These are phyloP conservation scores for Fusarium bulbicola DNA, from an alignment of 2,329 filamentous ascomycete genomes.

Conservation along the genomic window DNA sequence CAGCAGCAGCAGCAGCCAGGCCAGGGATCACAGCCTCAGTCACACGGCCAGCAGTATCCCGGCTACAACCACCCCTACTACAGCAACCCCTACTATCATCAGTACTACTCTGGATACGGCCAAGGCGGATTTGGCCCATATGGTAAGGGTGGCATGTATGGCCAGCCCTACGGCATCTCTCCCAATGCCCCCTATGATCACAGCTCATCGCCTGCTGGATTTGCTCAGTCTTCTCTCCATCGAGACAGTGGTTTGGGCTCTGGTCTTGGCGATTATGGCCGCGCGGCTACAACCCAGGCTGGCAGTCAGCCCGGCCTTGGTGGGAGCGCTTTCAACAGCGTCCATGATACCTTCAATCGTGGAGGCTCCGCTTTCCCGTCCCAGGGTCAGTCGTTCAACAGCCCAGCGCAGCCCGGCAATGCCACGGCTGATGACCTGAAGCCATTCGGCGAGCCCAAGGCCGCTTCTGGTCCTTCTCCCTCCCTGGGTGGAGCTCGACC, in stretches of 20 bases:
- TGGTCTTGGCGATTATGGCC: conserved; percentile 64
- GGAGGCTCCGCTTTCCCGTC: conserved; percentile 63
- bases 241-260: conserved; percentile 61
- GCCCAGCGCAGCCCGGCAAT: conserved; percentile 57
- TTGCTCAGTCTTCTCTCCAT: conserved; percentile 63
- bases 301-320: conserved; percentile 61
- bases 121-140: conserved; percentile 65
- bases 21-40: conserved; percentile 56
- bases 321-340: conserved; percentile 60
- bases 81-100: conserved; percentile 69
- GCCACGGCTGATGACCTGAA: conserved; percentile 64
- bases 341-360: conserved; percentile 65
- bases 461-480: conserved; percentile 63
- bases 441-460: conserved; percentile 66
- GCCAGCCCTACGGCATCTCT: conserved; percentile 65
- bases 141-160: conserved; percentile 64
- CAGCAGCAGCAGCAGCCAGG: conserved; percentile 55
- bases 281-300: conserved; percentile 60
- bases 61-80: conserved; percentile 68
- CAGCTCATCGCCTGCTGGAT: conserved; percentile 62
- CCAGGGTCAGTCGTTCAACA: conserved; percentile 64
- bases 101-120: conserved; percentile 66
- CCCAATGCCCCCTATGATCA: conserved; percentile 67
- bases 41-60: conserved; percentile 60
- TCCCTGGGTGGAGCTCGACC: conserved; percentile 65